Base-by-base conservation (phyloP, 371 early-diverging fungal genomes). In the Apophysomyces ossiformis region DNA sequence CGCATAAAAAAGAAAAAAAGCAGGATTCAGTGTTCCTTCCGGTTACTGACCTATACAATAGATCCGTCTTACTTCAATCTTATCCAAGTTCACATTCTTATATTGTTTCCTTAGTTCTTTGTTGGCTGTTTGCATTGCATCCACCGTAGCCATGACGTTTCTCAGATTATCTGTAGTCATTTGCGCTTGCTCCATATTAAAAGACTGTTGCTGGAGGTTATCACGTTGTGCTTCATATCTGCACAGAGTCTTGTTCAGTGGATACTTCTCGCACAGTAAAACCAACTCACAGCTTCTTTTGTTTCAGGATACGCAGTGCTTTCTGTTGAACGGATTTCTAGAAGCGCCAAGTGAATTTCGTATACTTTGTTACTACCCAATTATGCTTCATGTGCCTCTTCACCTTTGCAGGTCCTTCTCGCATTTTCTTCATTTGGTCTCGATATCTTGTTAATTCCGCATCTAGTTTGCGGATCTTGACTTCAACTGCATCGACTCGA, bases 131-230 rank as follows among this genome's bases (percentile, higher is more conserved):
- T 95, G 87, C 99, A 98, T 98, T 11, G 97, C 97, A 77, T 96
- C 93, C 43, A 97, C 89, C 3, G 96, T 95, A 4, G 91, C 87
- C 85, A 95, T 83, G 7, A 96, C 96, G 73, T 95, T 95, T 61
- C 93, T 93, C 58, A 98, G 73, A 77, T 96, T 97, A 60, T 98
- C 99, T 0, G 95, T 95, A 13, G 96, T 91, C 85, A 97, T 93
- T 58, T 84, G 81, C 13, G 96, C 93, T 82, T 96, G 96, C 76
- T 98, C 99, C 97, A 98, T 97, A 83, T 96, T 97, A 74, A 96
- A 97, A 18, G 96, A 89, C 75, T 97, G 97, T 71, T 95, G 94
- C 76, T 91, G 92, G 35, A 97, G 85, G 65, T 95, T 93, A 60
- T 97, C 96, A 61, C 94, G 86, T 75, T 97, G 97, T 32, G 86